Evolutionary conservation across 2,329 filamentous ascomycete genomes (phyloP), one percentile per base, ranked within the genome.

Genomic region (Arachnopeziza araneosa): DNA sequence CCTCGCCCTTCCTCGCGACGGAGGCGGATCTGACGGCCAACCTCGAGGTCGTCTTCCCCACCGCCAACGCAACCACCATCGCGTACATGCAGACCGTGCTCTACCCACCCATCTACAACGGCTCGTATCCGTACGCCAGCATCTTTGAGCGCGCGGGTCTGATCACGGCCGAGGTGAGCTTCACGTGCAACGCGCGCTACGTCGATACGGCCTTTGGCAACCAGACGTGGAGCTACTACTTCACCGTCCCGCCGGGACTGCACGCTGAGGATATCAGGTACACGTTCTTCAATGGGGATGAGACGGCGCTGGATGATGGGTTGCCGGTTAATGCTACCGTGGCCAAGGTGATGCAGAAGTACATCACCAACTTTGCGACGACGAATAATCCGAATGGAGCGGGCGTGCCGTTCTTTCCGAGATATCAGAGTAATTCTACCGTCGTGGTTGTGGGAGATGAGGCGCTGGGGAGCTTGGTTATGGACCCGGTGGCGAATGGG

Each of bases 121-220:
- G 77, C 48, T 72, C 69, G 3, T 70, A 75, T 22, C 69, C 67
- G 8, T 85, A 83, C 72, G 76, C 66, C 0, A 75, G 73, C 55
- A 67, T 79, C 50, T 76, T 77, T 64, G 70, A 67, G 8, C 78
- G 82, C 19, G 73, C 73, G 0, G 70, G 71, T n/a, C 71, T 76
- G 2, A 70, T 80, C 14, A 68, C 75, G 30, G 70, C 75, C 21
- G 82, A 85, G 60, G 60, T 69, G 10, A 58, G 70, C 52, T 81
- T 82, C 66, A 71, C 73, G 30, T 85, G 82, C 75, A 82, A 81
- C 65, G 78, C 80, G 14, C 74, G 78, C 64, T 83, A 77, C 66
- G 74, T 84, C 7, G 74, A 75, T 57, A 72, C 69, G 1, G 81
- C 78, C 5, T 79, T 73, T 68, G 66, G 68, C 2, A 79, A 80